A percentile compares a stretch with the other conserved stretches of the same genome.
These are phyloP conservation scores for Eutrema salsugineum DNA, from an alignment of 441 rosid species.

Conservation along the genomic window DNA sequence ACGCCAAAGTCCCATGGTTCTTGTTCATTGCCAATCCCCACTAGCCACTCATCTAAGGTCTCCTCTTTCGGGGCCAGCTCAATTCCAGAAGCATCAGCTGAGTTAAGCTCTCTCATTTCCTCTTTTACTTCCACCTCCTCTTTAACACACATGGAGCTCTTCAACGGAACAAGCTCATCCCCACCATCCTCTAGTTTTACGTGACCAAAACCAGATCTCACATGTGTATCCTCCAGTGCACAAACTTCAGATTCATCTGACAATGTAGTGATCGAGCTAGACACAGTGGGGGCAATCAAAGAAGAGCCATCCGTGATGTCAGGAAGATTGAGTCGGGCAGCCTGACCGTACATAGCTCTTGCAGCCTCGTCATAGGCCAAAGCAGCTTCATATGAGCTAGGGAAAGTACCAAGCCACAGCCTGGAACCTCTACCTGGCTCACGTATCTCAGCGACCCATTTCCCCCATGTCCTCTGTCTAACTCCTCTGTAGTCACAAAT, in stretches of 20 bases:
- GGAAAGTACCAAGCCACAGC: slow-evolving; percentile 83
- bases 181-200: slow-evolving; percentile 18
- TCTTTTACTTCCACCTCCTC: neutral
- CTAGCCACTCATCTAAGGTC: slow-evolving; percentile 6
- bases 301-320: slow-evolving; percentile 10
- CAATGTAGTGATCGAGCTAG: slow-evolving; percentile 28
- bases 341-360: slow-evolving; percentile 53
- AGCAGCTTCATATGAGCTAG: slow-evolving; percentile 67
- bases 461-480: slow-evolving; percentile 89
- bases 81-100: neutral
- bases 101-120: neutral
- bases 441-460: slow-evolving; percentile 90
- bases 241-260: slow-evolving; percentile 49
- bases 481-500: slow-evolving; percentile 61
- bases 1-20: slow-evolving; percentile 18
- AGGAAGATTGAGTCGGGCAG: slow-evolving; percentile 60
- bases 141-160: neutral
- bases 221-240: slow-evolving; percentile 24
- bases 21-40: slow-evolving; percentile 10
- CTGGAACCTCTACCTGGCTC: slow-evolving; percentile 63
- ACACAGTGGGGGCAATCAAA: slow-evolving; percentile 25
- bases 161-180: slow-evolving; percentile 19
- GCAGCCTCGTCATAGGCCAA: slow-evolving; percentile 84
- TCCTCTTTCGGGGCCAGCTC: neutral
- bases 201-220: neutral